Percentiles rank a stretch among this genome's conserved stretches.
These are phyloP conservation scores for Coemansia sp. DNA, from an alignment of 192 early-diverging fungal genomes.

Conservation along the genomic window DNA sequence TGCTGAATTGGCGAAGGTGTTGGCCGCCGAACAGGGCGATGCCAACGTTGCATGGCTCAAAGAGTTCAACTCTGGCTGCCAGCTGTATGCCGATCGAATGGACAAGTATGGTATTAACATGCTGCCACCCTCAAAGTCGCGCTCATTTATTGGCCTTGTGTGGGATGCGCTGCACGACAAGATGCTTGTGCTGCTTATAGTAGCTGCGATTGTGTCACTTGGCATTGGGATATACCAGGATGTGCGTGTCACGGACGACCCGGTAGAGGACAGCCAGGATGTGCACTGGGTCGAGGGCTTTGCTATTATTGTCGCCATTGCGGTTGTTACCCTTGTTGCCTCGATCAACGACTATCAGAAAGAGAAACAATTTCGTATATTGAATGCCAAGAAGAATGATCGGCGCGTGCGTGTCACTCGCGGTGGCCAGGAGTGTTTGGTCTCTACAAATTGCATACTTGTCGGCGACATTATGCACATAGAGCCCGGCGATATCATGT, in stretches of 20 bases:
- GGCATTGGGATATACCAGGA: constrained; percentile 82
- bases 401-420: constrained; percentile 74
- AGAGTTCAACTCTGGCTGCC: constrained; percentile 45
- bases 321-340: constrained; percentile 75
- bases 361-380: constrained; percentile 79
- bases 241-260: constrained; percentile 53
- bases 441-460: constrained; percentile 77
- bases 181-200: constrained; percentile 72
- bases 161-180: constrained; percentile 83
- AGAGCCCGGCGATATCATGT: constrained; percentile 90
- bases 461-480: constrained; percentile 89
- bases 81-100: constrained; percentile 57
- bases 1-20: constrained; percentile 30
- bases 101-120: constrained; percentile 68
- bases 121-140: constrained; percentile 66
- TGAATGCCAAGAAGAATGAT: constrained; percentile 86
- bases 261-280: constrained; percentile 41
- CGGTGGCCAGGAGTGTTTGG: constrained; percentile 61
- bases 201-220: constrained; percentile 78
- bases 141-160: constrained; percentile 71
- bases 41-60: constrained; percentile 32
- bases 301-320: constrained; percentile 76
- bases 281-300: constrained; percentile 86
- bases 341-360: constrained; percentile 85
- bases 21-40: constrained; percentile 36